A percentile compares a stretch with the other conserved stretches of the same genome.
phyloP scores from a whole-genome alignment of 768 basidiomycete species.

The Dictyophora rubrovolvata region DNA sequence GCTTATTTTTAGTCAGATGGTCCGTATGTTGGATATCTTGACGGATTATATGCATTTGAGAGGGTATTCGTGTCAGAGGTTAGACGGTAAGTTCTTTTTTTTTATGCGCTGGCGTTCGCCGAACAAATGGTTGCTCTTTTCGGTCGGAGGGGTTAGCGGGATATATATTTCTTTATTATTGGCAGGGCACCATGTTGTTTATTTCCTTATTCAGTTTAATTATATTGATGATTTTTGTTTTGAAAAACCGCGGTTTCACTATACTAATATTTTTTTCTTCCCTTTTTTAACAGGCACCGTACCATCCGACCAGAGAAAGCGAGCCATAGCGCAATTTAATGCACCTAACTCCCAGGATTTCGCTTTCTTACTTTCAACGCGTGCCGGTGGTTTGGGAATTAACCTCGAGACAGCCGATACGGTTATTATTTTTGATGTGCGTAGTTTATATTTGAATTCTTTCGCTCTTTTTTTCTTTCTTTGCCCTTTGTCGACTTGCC shows the following conservation, averaged over 20 bases:
- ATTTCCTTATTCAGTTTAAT: conserved; percentile 23
- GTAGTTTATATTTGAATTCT: conserved; percentile 21
- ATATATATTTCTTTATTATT: not conserved
- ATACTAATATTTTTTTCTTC: not conserved
- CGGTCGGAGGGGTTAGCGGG: not conserved
- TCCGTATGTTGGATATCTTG: conserved; percentile 95
- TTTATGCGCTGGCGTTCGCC: too few species aligned
- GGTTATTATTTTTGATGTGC: conserved; percentile 95
- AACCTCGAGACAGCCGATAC: conserved; percentile 98
- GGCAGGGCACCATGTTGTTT: not conserved
- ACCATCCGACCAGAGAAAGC: conserved; percentile 85
- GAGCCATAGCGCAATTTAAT: conserved; percentile 96
- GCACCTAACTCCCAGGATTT: conserved; percentile 89
- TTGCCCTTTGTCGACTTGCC: not conserved
- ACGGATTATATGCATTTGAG: conserved; percentile 92
- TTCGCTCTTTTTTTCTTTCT: not conserved
- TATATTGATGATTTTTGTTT: not conserved
- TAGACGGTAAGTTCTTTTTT: conserved; percentile 57
- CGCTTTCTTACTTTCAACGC: conserved; percentile 90
- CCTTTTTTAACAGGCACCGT: conserved; percentile 35
- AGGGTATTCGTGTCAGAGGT: conserved; percentile 84
- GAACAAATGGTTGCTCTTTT: not conserved
- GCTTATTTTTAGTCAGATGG: conserved; percentile 99
- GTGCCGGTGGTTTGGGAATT: conserved; percentile 96
- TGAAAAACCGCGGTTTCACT: not conserved